Evolutionary conservation across 1,139 yeast species (phyloP).

Genomic region (Debaryomyces sp.): DNA sequence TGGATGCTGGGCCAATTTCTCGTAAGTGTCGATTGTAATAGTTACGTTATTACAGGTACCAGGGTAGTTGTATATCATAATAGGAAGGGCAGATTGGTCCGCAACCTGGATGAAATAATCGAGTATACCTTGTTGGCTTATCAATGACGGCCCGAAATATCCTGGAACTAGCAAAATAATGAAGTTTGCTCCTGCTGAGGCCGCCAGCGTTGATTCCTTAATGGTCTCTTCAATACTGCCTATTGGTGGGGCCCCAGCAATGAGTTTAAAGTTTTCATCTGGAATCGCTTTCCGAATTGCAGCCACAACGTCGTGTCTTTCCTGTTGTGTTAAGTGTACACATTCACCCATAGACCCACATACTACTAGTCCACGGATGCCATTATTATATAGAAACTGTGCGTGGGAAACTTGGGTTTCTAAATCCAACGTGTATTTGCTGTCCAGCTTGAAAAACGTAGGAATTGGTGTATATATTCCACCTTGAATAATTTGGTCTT

Average conservation of each 20-base stretch:
- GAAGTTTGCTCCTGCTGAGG: slow-evolving; percentile 37
- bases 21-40: slow-evolving; percentile 38
- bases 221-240: slow-evolving; percentile 32
- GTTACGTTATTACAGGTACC: slow-evolving; percentile 40
- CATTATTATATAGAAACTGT: slow-evolving; percentile 38
- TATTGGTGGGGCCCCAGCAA: slow-evolving; percentile 39
- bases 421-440: slow-evolving; percentile 39
- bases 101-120: slow-evolving; percentile 33
- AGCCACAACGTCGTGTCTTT: slow-evolving; percentile 29
- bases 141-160: slow-evolving; percentile 35
- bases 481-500: slow-evolving; percentile 3
- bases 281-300: slow-evolving; percentile 28
- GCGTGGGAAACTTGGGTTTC: slow-evolving; percentile 49
- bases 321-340: slow-evolving; percentile 36
- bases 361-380: slow-evolving; percentile 49
- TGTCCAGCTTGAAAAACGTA: slow-evolving; percentile 46
- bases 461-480: slow-evolving; percentile 54
- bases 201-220: slow-evolving; percentile 29
- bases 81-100: slow-evolving; percentile 30
- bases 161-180: slow-evolving; percentile 34
- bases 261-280: slow-evolving; percentile 26
- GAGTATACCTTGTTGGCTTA: slow-evolving; percentile 33
- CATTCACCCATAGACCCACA: slow-evolving; percentile 53
- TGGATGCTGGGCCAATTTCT: slow-evolving; percentile 32
- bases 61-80: slow-evolving; percentile 36